These are phyloP conservation scores for Penicillium samsonianum DNA, from an alignment of 495 filamentous ascomycete species.

Conservation along the genomic window DNA sequence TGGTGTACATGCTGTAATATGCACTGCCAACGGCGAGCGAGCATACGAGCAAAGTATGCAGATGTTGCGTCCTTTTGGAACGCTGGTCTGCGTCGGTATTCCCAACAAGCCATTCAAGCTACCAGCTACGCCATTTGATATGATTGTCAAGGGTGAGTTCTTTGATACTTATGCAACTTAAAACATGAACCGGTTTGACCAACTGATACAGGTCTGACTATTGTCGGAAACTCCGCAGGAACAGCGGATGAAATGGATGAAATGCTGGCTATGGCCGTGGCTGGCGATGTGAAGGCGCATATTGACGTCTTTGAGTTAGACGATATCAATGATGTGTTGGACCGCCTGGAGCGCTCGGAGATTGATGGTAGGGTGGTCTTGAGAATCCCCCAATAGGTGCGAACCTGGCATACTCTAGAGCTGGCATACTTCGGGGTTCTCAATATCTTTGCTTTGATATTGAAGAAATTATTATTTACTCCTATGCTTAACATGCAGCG, in stretches of 20 bases:
- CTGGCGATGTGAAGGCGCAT: slow-evolving; percentile 40
- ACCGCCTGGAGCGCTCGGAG: slow-evolving; percentile 41
- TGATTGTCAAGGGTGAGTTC: slow-evolving; percentile 42
- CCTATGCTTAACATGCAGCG: too few species aligned
- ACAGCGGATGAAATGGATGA: slow-evolving; percentile 44
- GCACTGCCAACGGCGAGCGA: slow-evolving; percentile 40
- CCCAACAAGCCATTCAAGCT: slow-evolving; percentile 39
- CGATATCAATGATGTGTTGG: slow-evolving; percentile 44
- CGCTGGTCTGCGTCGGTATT: slow-evolving; percentile 48
- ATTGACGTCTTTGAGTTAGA: slow-evolving; percentile 43
- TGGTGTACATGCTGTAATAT: slow-evolving; percentile 50
- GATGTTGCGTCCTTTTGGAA: slow-evolving; percentile 42
- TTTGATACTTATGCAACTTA: not conserved
- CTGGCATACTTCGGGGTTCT: too few species aligned
- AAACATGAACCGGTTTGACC: not conserved
- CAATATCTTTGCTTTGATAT: too few species aligned
- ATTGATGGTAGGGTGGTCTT: slow-evolving; percentile 46
- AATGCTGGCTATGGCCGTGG: slow-evolving; percentile 42
- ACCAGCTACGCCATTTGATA: slow-evolving; percentile 45
- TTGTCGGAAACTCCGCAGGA: slow-evolving; percentile 46
- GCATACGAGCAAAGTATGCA: slow-evolving; percentile 46
- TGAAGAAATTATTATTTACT: too few species aligned
- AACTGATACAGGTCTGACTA: slow-evolving; percentile 34
- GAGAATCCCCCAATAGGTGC: slow-evolving; percentile 36
- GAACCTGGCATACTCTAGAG: not conserved